Evolutionary conservation across 257 asterid genomes (phyloP), one percentile per base, ranked within the genome.

Genomic region (Gentiana dahurica): DNA sequence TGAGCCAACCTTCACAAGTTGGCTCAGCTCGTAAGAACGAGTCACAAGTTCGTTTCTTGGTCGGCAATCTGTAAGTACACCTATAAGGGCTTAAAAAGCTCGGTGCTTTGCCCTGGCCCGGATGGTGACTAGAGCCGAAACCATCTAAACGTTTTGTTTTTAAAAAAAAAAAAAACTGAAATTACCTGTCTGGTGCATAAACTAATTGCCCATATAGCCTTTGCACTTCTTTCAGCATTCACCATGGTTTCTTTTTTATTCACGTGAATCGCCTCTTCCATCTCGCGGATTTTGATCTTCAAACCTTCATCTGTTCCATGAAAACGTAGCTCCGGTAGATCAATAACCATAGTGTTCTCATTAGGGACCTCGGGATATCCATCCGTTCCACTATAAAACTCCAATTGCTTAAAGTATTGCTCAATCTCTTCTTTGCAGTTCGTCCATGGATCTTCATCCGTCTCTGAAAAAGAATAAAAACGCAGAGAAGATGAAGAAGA

Each of bases 111-210:
- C 24, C 24, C 24, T 24, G 24, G 24, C 24, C 24, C 24, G 24
- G 24, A 24, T 24, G 24, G 24, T 24, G 24, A 24, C 24, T 24
- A 24, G 24, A 24, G 24, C 24, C 24, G 24, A 46, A 46, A 35
- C 43, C 41, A 6, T 38, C 37, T 58, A 58, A 54, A 13, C 34
- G 32, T 38, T 24, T 62, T 8, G 7, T 1, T 13, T 3, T 5
- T 38, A 6, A 50, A 53, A 45, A 48, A 8, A 24, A 49, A 39
- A 39, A 8, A 61, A 43, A 51, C 33, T 6, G 38, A 34, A 8
- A 55, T 75, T 77, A 86, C 95, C 85, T 72, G 67, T 36, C 54
- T 68, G 35, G 63, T 73, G 58, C 89, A 78, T 33, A 83, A 46
- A 35, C 62, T 65, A 60, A 73, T 73, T 5, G 80, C 83, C 82